These are phyloP conservation scores for Chrysosphaeria jannelii DNA, from an alignment of 2,329 filamentous ascomycete species.

Conservation along the genomic window DNA sequence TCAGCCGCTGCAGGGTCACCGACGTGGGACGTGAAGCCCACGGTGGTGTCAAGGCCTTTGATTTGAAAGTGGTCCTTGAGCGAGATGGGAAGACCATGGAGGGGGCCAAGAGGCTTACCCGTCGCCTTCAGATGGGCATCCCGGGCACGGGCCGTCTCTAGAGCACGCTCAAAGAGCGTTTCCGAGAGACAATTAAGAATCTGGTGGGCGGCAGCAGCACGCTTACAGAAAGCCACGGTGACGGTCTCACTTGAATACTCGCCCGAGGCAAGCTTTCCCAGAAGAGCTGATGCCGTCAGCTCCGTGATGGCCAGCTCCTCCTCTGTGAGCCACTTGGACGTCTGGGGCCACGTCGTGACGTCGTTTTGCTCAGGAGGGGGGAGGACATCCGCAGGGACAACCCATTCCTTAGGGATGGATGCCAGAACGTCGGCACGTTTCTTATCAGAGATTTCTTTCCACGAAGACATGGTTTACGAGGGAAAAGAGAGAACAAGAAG, in stretches of 20 bases:
- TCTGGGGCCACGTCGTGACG: constrained; percentile 22
- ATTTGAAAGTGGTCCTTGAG: constrained; percentile 46
- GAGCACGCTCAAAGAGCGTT: constrained; percentile 20
- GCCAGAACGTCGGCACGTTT: constrained; percentile 13
- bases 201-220: constrained; percentile 11
- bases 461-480: constrained; percentile 5
- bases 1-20: constrained; percentile 20
- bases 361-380: constrained; percentile 22
- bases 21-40: constrained; percentile 32
- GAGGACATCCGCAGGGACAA: constrained; percentile 19
- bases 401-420: constrained; percentile 26
- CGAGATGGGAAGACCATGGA: constrained; percentile 33
- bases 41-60: constrained; percentile 23
- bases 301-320: constrained; percentile 12
- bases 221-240: constrained; percentile 11
- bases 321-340: constrained; percentile 26
- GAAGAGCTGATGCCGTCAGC: constrained; percentile 8
- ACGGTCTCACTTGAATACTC: constrained; percentile 10
- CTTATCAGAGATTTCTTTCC: constrained; percentile 13
- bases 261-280: constrained; percentile 10
- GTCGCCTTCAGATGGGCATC: constrained; percentile 19
- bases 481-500: not conserved
- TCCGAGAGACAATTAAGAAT: constrained; percentile 20
- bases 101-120: constrained; percentile 21
- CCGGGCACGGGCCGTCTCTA: constrained; percentile 15